Evolutionary conservation across 805 yeast genomes (phyloP), one percentile per base, ranked within the genome.

Genomic region (Pichia insulana): DNA sequence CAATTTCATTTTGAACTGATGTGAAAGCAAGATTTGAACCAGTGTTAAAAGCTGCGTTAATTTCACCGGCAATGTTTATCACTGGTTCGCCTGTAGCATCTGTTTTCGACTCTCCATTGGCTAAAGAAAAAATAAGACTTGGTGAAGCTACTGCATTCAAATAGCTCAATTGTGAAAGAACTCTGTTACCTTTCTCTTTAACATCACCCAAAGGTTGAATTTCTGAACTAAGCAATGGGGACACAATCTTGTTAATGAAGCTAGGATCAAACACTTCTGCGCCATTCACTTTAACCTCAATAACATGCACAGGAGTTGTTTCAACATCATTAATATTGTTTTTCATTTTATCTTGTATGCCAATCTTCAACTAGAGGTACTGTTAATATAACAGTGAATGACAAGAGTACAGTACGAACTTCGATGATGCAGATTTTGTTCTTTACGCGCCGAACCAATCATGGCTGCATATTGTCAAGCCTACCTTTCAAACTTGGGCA

Each of bases 181-280:
- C 46, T 8, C 36, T 22, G 8, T 58, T 41, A 39, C 58, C 51
- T 20, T 49, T 43, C 2, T 34, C 34, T 8, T 71, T 45, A 50
- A 75, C 59, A 48, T 71, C 69, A 15, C 56, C 61, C 36, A 74
- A 56, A 2, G 79, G 74, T 43, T 67, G 46, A 40, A 56, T 62
- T 3, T 62, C 49, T 3, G 59, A 53, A 6, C 52, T 55, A 12
- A 69, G 54, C 46, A 74, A 55, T 13, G 80, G 80, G 3, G 59
- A 45, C 42, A 75, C 57, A 19, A 73, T 57, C 47, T 70, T 72
- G 44, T 58, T 54, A 59, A 70, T 70, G 54, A 73, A 56, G 38
- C 62, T 56, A 38, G 72, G 62, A 45, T 69, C 66, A 40, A 57
- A 55, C 13, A 43, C 49, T 4, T 56, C 57, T n/a, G 58, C 62